A percentile compares a stretch with the other conserved stretches of the same genome.
These are phyloP conservation scores for Neurospora sp. DNA, from an alignment of 495 filamentous ascomycete genomes.

Conservation along the genomic window DNA sequence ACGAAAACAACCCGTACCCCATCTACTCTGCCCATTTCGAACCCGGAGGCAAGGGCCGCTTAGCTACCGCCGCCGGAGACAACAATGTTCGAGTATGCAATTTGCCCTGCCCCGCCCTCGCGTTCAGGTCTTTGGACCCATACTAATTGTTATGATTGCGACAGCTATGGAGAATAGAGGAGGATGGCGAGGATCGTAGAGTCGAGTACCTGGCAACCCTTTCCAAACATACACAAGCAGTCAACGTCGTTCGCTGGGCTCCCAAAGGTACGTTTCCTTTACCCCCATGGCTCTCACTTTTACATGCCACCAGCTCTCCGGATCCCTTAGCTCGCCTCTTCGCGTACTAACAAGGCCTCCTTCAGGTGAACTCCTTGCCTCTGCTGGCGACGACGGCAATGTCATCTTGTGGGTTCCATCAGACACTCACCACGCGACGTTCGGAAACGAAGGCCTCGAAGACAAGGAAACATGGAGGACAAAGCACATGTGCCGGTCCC, in stretches of 20 bases:
- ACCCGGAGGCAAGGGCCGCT: slow-evolving; percentile 79
- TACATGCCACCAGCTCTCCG: not conserved
- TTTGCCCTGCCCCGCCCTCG: not conserved
- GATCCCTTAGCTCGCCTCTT: not conserved
- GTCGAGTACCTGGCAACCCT: slow-evolving; percentile 87
- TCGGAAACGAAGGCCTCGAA: slow-evolving; percentile 77
- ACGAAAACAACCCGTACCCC: slow-evolving; percentile 76
- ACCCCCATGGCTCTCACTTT: not conserved
- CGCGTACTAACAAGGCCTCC: slow-evolving; percentile 14
- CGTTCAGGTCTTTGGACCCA: not conserved
- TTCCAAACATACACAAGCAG: slow-evolving; percentile 87
- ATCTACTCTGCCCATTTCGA: slow-evolving; percentile 97
- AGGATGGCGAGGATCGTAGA: slow-evolving; percentile 74
- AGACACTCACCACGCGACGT: slow-evolving; percentile 50
- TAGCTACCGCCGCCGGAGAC: slow-evolving; percentile 92
- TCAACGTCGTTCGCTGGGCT: slow-evolving; percentile 95
- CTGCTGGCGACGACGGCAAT: slow-evolving; percentile 94
- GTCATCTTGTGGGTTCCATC: slow-evolving; percentile 90
- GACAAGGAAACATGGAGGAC: slow-evolving; percentile 96
- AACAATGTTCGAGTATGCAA: slow-evolving; percentile 83
- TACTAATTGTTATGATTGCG: not conserved
- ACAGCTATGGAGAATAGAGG: slow-evolving; percentile 84
- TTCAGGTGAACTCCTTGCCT: slow-evolving; percentile 82
- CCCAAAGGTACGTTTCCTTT: slow-evolving; percentile 58
- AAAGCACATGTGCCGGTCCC: slow-evolving; percentile 93